Base-by-base conservation (phyloP, 2,329 filamentous ascomycete genomes). In the Phyllachora maydis region DNA sequence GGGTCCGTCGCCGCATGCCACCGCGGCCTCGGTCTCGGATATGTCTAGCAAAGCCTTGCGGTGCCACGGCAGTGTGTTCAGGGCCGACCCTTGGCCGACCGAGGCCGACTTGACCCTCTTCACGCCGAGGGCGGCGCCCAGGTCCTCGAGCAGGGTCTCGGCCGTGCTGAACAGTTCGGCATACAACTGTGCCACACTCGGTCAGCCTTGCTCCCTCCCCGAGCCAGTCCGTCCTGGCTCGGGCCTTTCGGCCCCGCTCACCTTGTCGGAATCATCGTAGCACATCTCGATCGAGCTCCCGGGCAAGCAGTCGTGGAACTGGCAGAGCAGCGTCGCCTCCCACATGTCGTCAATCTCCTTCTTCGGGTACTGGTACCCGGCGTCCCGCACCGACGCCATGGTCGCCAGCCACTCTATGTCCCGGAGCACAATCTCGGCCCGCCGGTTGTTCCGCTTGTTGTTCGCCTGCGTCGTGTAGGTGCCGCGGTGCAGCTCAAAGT, bases 391-490 rank as follows among this genome's bases (percentile, higher is more conserved):
- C 3, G 76, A 88, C 4, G 81, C 82, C 34, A 91, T 52, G 0
- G 88, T 91, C 6, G 83, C 79, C 17, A 95, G 56, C 33, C 78
- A 71, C 46, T 98, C 88, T 26, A 95, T 59, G 32, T 92, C 79
- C 22, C 82, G 74, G 25, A 98, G 59, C 50, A 92, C 48, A 25
- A 76, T 68, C 48, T 98, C 88, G 0, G 79, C 63, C 41, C 72
- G 75, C 26, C 88, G 67, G 44, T 95, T 98, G 54, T 90, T 85
- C 36, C 69, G 68, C 54, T 98, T 98, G 56, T 92, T 98, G 52
- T 93, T 92, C 29, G 83, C 76, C 46, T 95, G 85, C 0, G 85
- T 93, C 4, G 88, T 98, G 50, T 95, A 95, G 8, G 85, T 95
- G 25, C 88, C 88, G 29, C 88, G 76, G 45, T 98, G 88, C 23